Conservation (phyloP, 805 yeast genomes). For the Ogataea salicorniae region DNA sequence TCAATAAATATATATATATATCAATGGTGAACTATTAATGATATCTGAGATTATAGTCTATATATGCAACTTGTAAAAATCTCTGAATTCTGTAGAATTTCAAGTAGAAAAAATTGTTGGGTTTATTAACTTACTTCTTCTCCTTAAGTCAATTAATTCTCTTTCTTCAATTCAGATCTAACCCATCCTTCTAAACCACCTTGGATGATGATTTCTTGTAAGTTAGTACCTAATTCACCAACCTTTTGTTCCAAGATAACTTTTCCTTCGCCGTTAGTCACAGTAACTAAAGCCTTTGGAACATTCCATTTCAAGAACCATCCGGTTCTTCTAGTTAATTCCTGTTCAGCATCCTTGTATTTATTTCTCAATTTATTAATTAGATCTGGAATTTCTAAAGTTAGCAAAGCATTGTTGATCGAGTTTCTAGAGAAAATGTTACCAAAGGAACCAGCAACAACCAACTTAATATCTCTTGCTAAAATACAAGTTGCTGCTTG, state of each 20-base stretch:
- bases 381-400: constrained; percentile 88
- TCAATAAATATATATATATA: too few species aligned
- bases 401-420: constrained; percentile 91
- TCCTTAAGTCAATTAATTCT: background rate
- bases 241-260: constrained; percentile 78
- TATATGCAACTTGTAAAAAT: too few species aligned
- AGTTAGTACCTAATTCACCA: constrained; percentile 90
- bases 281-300: constrained; percentile 72
- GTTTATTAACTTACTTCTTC: too few species aligned
- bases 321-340: constrained; percentile 91
- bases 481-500: constrained; percentile 98
- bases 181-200: constrained; percentile 99
- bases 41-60: too few species aligned
- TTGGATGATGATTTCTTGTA: constrained; percentile 93
- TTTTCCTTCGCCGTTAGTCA: constrained; percentile 58
- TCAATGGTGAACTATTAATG: too few species aligned
- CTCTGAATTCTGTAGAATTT: too few species aligned
- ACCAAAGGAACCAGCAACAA: constrained; percentile 96
- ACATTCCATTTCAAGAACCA: constrained; percentile 94
- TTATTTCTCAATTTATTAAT: constrained; percentile 70
- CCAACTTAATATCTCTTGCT: constrained; percentile 88
- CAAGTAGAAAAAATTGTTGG: too few species aligned
- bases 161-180: constrained; percentile 52
- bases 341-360: constrained; percentile 49
- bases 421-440: constrained; percentile 94